Conservation (phyloP, 2,329 filamentous ascomycete genomes). For the Diplodia corticola region DNA sequence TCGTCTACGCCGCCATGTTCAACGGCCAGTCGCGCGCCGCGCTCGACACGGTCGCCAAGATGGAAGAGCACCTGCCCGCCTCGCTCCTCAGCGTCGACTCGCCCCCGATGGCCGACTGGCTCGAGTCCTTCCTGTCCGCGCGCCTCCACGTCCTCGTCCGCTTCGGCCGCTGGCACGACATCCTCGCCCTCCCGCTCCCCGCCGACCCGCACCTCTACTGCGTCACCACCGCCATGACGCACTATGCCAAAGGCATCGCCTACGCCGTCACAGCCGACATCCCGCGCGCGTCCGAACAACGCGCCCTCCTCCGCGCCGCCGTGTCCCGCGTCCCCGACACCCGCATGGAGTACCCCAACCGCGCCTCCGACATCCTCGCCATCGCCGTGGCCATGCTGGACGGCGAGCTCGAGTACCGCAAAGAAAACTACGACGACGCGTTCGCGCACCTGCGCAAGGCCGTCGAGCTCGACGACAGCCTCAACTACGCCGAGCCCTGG, state of each 20-base stretch:
- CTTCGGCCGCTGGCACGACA: slow-evolving; percentile 71
- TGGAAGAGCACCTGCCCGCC: slow-evolving; percentile 65
- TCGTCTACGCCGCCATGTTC: slow-evolving; percentile 77
- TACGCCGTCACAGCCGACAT: slow-evolving; percentile 60
- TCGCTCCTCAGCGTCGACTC: slow-evolving; percentile 63
- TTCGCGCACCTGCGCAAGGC: slow-evolving; percentile 61
- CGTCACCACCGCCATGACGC: slow-evolving; percentile 65
- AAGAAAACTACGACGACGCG: slow-evolving; percentile 57
- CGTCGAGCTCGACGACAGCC: slow-evolving; percentile 60
- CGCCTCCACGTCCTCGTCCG: slow-evolving; percentile 69
- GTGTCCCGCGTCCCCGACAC: slow-evolving; percentile 55
- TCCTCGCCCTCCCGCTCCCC: slow-evolving; percentile 60
- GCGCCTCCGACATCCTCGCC: slow-evolving; percentile 61
- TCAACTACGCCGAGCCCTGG: slow-evolving; percentile 75
- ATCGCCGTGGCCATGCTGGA: slow-evolving; percentile 66
- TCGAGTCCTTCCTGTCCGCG: slow-evolving; percentile 70
- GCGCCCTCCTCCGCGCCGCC: slow-evolving; percentile 54
- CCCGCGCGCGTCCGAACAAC: slow-evolving; percentile 55
- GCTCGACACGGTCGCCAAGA: slow-evolving; percentile 58
- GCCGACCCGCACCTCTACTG: slow-evolving; percentile 63
- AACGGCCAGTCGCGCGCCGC: slow-evolving; percentile 65
- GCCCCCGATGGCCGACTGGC: slow-evolving; percentile 76
- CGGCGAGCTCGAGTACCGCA: slow-evolving; percentile 72
- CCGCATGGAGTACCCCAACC: slow-evolving; percentile 70
- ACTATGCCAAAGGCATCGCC: slow-evolving; percentile 70